Conservation (phyloP, 805 yeast species). For the Hanseniaspora jakobsenii region DNA sequence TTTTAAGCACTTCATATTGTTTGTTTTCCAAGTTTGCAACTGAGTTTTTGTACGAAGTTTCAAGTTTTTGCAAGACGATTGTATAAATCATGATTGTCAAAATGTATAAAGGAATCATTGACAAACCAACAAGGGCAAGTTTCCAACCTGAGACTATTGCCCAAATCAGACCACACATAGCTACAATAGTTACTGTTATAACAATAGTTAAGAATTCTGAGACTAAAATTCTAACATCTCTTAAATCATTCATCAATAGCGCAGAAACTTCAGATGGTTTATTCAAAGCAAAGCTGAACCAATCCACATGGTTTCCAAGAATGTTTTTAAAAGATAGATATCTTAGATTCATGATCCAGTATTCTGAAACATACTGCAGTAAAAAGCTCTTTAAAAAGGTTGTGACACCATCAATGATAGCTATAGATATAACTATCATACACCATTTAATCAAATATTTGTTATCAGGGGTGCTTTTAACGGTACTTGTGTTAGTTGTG, state of each 20-base stretch:
- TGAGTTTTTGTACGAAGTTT: conserved; percentile 45
- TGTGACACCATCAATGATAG: conserved; percentile 49
- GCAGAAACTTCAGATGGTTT: conserved; percentile 48
- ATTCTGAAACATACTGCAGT: conserved; percentile 51
- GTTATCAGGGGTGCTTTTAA: too few species aligned
- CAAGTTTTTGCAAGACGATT: conserved; percentile 39
- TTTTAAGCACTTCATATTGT: conserved; percentile 40
- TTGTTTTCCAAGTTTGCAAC: conserved; percentile 45
- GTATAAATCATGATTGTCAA: conserved; percentile 44
- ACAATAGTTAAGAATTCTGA: conserved; percentile 49
- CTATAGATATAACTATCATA: conserved; percentile 46
- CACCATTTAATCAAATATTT: conserved; percentile 51
- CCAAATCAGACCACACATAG: conserved; percentile 61
- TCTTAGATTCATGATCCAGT: conserved; percentile 51
- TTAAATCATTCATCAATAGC: conserved; percentile 63
- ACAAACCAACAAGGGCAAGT: conserved; percentile 65
- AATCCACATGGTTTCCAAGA: conserved; percentile 39
- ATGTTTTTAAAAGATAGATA: conserved; percentile 37
- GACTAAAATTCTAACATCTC: conserved; percentile 59
- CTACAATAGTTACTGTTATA: conserved; percentile 41
- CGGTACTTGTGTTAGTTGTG: too few species aligned
- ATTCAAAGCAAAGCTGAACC: conserved; percentile 35
- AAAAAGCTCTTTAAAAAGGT: conserved; percentile 40
- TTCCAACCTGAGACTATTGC: conserved; percentile 75
- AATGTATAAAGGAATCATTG: conserved; percentile 57